Evolutionary conservation across 306 rosid species (phyloP).

Genomic region (Crotalaria pallida): DNA sequence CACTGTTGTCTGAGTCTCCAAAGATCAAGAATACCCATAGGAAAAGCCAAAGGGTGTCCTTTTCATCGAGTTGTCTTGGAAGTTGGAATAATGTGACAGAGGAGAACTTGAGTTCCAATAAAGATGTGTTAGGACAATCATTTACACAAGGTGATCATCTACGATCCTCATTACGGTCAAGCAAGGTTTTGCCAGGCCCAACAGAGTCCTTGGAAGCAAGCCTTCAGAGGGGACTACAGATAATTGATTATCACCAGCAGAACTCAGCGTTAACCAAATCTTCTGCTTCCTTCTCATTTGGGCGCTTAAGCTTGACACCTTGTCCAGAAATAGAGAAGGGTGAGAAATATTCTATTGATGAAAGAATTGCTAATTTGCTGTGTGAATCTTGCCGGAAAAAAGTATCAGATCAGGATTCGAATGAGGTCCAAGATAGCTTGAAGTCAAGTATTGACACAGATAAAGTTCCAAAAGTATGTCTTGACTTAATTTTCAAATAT

Average conservation of each 20-base stretch:
- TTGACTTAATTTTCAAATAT: not conserved
- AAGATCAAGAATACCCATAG: slow-evolving; percentile 64
- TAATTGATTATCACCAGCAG: slow-evolving; percentile 81
- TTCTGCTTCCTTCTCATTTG: slow-evolving; percentile 79
- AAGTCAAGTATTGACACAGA: slow-evolving; percentile 36
- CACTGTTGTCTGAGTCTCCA: slow-evolving; percentile 82
- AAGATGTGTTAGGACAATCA: slow-evolving; percentile 51
- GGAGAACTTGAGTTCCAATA: slow-evolving; percentile 41
- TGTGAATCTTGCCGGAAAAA: slow-evolving; percentile 65
- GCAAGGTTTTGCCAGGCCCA: slow-evolving; percentile 63
- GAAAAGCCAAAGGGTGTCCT: slow-evolving; percentile 45
- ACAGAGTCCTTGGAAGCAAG: slow-evolving; percentile 90
- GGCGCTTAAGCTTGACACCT: slow-evolving; percentile 50
- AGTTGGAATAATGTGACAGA: slow-evolving; percentile 47
- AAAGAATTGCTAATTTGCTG: slow-evolving; percentile 38
- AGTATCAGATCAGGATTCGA: slow-evolving; percentile 32
- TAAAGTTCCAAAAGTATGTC: slow-evolving; percentile 36
- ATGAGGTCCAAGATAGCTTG: slow-evolving; percentile 39
- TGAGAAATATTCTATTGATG: slow-evolving; percentile 33
- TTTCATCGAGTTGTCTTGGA: slow-evolving; percentile 56
- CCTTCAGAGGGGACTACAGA: slow-evolving; percentile 87
- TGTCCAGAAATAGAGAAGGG: slow-evolving; percentile 43
- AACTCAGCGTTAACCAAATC: slow-evolving; percentile 65
- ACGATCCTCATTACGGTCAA: slow-evolving; percentile 53
- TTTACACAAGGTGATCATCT: slow-evolving; percentile 39